These are phyloP conservation scores for Takashimella tepidaria DNA, from an alignment of 1,284 basidiomycete genomes.

Conservation along the genomic window DNA sequence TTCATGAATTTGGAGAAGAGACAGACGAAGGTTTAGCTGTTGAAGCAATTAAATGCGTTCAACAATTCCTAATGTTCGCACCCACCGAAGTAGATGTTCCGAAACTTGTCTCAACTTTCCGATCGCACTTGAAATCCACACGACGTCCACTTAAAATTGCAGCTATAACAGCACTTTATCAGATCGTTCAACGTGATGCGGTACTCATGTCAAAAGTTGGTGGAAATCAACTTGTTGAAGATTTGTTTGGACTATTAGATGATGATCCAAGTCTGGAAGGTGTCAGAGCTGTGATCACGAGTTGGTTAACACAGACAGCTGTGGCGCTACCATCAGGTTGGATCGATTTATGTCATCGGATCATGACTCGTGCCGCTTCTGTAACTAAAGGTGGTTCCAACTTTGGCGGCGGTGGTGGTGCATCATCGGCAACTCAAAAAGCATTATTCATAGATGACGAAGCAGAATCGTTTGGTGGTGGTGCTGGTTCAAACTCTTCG, in stretches of 20 bases:
- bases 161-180: constrained; percentile 91
- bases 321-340: constrained; percentile 89
- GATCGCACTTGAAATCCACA: constrained; percentile 68
- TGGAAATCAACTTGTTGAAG: constrained; percentile 88
- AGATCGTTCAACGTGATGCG: constrained; percentile 94
- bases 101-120: constrained; percentile 66
- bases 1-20: constrained; percentile 79
- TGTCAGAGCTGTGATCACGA: constrained; percentile 85
- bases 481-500: constrained; percentile 44
- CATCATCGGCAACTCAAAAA: constrained; percentile 44
- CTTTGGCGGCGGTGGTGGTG: constrained; percentile 7
- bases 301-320: constrained; percentile 93
- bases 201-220: constrained; percentile 86
- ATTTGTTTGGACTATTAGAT: constrained; percentile 90
- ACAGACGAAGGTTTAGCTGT: constrained; percentile 82
- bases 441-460: constrained; percentile 75
- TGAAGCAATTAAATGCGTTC: constrained; percentile 91
- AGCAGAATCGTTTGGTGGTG: constrained; percentile 73
- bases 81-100: constrained; percentile 75
- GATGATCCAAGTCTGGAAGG: constrained; percentile 89
- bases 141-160: constrained; percentile 82
- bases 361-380: constrained; percentile 60
- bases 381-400: constrained; percentile 2
- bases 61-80: constrained; percentile 95
- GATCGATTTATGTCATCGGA: constrained; percentile 96